phyloP scores from a whole-genome alignment of 306 rosid genomes.

The Leucaena leucocephala region DNA sequence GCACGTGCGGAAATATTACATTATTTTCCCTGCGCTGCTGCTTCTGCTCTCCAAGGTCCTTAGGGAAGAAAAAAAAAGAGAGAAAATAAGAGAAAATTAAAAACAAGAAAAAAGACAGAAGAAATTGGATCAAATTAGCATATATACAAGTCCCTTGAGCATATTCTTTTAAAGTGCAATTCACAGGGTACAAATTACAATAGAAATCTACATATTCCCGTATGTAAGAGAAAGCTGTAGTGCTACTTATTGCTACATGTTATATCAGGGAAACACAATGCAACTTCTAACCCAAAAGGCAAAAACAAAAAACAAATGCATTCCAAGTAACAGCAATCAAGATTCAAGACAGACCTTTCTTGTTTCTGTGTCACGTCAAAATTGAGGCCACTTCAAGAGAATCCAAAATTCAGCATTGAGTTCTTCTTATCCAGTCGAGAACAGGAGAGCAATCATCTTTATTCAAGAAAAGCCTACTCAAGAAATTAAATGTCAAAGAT shows the following conservation, averaged over 20 bases:
- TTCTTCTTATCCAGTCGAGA: slow-evolving; percentile 74
- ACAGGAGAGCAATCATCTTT: slow-evolving; percentile 73
- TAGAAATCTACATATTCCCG: not conserved
- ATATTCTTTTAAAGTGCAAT: slow-evolving; percentile 4
- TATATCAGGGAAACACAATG: too few relatives aligned
- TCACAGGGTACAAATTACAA: not conserved
- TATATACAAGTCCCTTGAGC: not conserved
- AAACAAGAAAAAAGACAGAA: not conserved
- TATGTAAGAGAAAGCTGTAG: slow-evolving; percentile 10
- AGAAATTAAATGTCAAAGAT: slow-evolving; percentile 26
- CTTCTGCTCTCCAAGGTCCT: not conserved
- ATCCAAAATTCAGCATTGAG: slow-evolving; percentile 40
- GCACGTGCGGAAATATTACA: too few relatives aligned
- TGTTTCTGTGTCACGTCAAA: slow-evolving; percentile 25
- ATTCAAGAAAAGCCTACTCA: slow-evolving; percentile 65
- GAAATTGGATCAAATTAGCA: not conserved
- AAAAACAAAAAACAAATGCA: not conserved
- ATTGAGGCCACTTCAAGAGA: slow-evolving; percentile 31
- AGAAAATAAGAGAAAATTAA: not conserved
- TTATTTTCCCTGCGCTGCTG: not conserved
- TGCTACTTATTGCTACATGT: too few relatives aligned
- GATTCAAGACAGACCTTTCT: slow-evolving; percentile 28
- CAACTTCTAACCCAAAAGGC: too few relatives aligned
- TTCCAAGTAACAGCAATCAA: slow-evolving; percentile 5
- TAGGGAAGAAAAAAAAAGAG: not conserved